These are phyloP conservation scores for Narthecium ossifragum DNA, from an alignment of 106 monocot species.

Conservation along the genomic window DNA sequence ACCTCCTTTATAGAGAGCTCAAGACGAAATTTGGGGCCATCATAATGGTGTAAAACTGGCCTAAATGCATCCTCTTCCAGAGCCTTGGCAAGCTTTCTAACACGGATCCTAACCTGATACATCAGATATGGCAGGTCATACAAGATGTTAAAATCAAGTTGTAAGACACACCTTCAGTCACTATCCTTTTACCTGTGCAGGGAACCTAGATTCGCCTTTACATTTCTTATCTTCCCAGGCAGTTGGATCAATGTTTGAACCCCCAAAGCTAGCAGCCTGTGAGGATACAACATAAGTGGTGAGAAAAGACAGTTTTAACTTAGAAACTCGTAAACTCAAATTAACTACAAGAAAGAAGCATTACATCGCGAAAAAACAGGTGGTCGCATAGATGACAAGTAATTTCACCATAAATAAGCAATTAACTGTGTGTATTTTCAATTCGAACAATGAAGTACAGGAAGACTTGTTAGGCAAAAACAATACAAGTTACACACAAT, in stretches of 20 bases:
- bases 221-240: constrained; percentile 95
- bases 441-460: no score
- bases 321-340: no score
- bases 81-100: constrained; percentile 72
- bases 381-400: no score
- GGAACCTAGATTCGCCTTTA: constrained; percentile 84
- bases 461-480: no score
- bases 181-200: constrained; percentile 58
- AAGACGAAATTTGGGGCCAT: constrained; percentile 92
- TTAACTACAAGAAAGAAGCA: no score
- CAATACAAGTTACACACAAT: no score
- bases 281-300: neutral
- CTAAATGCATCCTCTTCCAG: constrained; percentile 91
- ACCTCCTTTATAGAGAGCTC: constrained; percentile 96
- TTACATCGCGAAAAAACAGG: no score
- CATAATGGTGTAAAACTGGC: constrained; percentile 91
- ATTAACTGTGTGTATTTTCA: no score
- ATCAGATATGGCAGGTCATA: neutral
- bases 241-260: constrained; percentile 85
- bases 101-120: constrained; percentile 69
- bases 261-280: constrained; percentile 88
- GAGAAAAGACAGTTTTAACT: neutral
- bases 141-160: neutral
- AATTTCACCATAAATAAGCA: no score
- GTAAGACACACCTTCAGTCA: neutral